Evolutionary conservation across 495 filamentous ascomycete species (phyloP), one percentile per base, ranked within the genome.

Genomic region (Penicillium ucsense): DNA sequence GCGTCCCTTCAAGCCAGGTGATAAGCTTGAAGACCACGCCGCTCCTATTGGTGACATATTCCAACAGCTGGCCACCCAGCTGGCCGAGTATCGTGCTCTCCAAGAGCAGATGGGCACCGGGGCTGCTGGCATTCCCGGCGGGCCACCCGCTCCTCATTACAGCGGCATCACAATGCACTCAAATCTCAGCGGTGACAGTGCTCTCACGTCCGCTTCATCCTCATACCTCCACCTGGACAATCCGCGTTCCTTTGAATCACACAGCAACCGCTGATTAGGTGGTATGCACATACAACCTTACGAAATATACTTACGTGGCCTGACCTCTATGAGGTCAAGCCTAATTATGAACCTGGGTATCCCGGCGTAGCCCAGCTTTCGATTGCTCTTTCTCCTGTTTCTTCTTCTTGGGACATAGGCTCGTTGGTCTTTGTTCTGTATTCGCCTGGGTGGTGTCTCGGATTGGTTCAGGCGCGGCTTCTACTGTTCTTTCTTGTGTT

Each of bases 11-110:
- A 63, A 52, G 46, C 57, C 64, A 6, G 66, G 68, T n/a, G 66
- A 67, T 45, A 55, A 49, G 7, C 63, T 78, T 32, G 53, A 66
- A 7, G 73, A 77, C 48, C 66, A 77, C 46, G 75, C 76, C n/a
- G 62, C 69, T 20, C 74, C 76, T 3, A 80, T 80, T 41, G 54
- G 51, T 7, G 69, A 79, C 9, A 62, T 80, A 12, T 57, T 79
- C 47, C 66, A 66, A 49, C 62, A 74, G 45, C 48, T 78, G 8
- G 60, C 66, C 31, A 68, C 64, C 8, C 72, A 76, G 47, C 66
- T 77, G 11, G 71, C 71, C 36, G 75, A 78, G 51, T 75, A 74
- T 55, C 52, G 61, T 43, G 68, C 69, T 30, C 67, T 77, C 38
- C 76, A 76, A 53, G 64, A 74, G 55, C 66, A 70, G 43, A 55